Evolutionary conservation across 1,284 basidiomycete species (phyloP), one percentile per base, ranked within the genome.

Genomic region (Marasmius oreades): DNA sequence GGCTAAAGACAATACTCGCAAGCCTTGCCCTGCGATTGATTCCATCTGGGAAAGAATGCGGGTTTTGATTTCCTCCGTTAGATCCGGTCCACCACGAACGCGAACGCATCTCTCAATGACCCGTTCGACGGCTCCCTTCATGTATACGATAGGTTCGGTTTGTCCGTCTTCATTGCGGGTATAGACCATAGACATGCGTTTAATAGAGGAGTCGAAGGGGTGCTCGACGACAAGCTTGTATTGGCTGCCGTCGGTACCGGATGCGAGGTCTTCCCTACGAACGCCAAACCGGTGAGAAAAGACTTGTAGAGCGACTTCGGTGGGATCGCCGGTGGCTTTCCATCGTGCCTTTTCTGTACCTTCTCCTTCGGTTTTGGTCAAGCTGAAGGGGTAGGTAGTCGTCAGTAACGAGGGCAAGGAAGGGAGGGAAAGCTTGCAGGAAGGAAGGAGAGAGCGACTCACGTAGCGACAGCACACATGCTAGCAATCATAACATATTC

Each of bases 311-410:
- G 85, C 84, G 34, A 81, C 76, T 64, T 85, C 81, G 16, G 88
- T 90, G 1, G 86, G 83, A 63, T 90, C 87, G 28, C 88, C 88
- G 46, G 82, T 82, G 0, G 84, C 82, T 39, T 80, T 78, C 86
- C 86, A 89, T 55, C 76, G 70, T 22, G 78, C 79, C 56, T 72
- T 54, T 71, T 67, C 31, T 63, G 67, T 43, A 72, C 69, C 16
- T 70, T 20, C 20, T 42, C 20, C 39, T 42, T 42, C 28, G 28
- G 28, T 5, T 31, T 31, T 31, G 28, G 28, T 31, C 39, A 42
- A 11, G 20, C 39, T 42, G 16, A 16, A 20, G 20, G n/a, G n/a
- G n/a, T n/a, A n/a, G n/a, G n/a, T n/a, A 18, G n/a, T 42, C 7
- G 39, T 42, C 16, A 42, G 39, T 7, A 20, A 20, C 16, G 16